Conservation (phyloP, 371 early-diverging fungal species). For the Mortierella sp. region DNA sequence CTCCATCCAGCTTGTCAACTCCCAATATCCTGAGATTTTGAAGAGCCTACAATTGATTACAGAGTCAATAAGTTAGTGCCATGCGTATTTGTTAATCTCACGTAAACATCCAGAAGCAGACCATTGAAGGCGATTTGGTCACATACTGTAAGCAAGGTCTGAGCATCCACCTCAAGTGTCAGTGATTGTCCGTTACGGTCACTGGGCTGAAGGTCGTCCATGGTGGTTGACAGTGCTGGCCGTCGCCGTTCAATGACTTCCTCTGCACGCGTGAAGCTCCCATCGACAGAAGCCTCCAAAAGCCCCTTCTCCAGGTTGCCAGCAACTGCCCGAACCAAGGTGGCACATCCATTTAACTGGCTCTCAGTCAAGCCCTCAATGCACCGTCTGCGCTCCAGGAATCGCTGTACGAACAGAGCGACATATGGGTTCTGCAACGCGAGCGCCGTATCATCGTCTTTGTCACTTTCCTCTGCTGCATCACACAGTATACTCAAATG, state of each 20-base stretch:
- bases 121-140: neutral
- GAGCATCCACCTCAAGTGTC: conserved; percentile 14
- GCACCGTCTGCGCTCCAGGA: conserved; percentile 29
- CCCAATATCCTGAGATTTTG: conserved; percentile 34
- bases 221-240: neutral
- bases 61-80: neutral
- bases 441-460: conserved; percentile 18
- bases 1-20: neutral
- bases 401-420: conserved; percentile 31
- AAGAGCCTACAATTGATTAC: conserved; percentile 16
- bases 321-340: conserved; percentile 15
- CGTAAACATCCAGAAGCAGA: neutral
- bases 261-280: conserved; percentile 17
- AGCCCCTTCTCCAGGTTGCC: conserved; percentile 10
- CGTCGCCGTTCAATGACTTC: neutral
- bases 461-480: conserved; percentile 11
- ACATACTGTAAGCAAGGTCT: conserved; percentile 28
- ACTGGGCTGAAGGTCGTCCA: neutral
- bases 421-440: conserved; percentile 37
- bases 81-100: neutral
- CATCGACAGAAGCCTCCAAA: conserved; percentile 6
- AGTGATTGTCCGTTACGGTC: neutral
- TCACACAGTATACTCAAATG: conserved; percentile 38
- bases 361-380: conserved; percentile 10
- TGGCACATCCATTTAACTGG: conserved; percentile 23